Evolutionary conservation across 2,329 filamentous ascomycete species (phyloP).

Genomic region (Ilyonectria sp.): DNA sequence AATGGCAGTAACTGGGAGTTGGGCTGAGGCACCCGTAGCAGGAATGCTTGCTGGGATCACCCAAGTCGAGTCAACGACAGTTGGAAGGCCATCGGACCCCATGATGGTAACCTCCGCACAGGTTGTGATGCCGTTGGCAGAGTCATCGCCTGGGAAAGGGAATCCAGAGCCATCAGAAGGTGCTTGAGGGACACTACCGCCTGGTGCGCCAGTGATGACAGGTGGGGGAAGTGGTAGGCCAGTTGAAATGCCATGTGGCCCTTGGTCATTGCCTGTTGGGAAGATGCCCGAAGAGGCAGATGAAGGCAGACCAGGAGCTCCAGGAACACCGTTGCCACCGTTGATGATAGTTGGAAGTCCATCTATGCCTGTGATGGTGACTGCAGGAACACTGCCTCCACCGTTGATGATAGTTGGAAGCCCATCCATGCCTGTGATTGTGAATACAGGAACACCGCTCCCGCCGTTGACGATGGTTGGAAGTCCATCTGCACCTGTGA

Average conservation of each 20-base stretch:
- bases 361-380: conserved; percentile 37
- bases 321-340: conserved; percentile 22
- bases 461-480: conserved; percentile 1
- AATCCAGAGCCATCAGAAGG: conserved; percentile 29
- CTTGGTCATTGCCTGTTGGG: conserved; percentile 31
- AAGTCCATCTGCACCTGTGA: conserved; percentile 7
- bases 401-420: conserved; percentile 19
- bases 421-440: conserved; percentile 39
- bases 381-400: neutral
- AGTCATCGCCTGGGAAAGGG: conserved; percentile 23
- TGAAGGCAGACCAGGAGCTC: conserved; percentile 34
- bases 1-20: conserved; percentile 28
- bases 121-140: conserved; percentile 38
- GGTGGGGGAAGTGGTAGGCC: conserved; percentile 36
- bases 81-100: conserved; percentile 53
- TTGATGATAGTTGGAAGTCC: conserved; percentile 49
- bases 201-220: conserved; percentile 23
- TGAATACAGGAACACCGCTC: conserved; percentile 6
- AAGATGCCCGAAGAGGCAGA: conserved; percentile 23
- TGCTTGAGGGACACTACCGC: conserved; percentile 20
- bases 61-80: conserved; percentile 54
- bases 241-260: conserved; percentile 32
- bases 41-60: conserved; percentile 43
- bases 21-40: conserved; percentile 30
- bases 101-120: conserved; percentile 50